These are phyloP conservation scores for Helianthus tuberosus DNA, from an alignment of 129 eudicot genomes.

Conservation along the genomic window DNA sequence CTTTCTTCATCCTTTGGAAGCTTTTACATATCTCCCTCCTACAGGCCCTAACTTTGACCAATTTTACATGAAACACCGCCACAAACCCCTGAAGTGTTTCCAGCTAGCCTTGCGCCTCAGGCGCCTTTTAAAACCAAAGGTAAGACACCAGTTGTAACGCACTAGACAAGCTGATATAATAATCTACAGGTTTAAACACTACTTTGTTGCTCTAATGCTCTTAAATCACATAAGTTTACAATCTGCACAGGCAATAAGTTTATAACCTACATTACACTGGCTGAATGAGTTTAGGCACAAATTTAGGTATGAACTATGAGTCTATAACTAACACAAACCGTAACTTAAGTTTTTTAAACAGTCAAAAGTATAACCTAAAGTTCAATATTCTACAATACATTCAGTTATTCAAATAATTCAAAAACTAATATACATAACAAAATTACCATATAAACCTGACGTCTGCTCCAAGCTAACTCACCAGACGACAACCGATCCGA, in stretches of 20 bases:
- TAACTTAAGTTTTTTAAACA: background rate
- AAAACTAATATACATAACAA: background rate
- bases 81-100: too few relatives aligned
- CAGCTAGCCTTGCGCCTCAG: too few relatives aligned
- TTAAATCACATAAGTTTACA: constrained; percentile 8
- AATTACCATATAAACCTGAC: constrained; percentile 74
- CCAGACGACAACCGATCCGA: constrained; percentile 55
- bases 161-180: constrained; percentile 1
- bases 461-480: constrained; percentile 68
- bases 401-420: too few relatives aligned
- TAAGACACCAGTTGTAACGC: background rate
- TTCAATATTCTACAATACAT: too few relatives aligned
- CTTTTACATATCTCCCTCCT: too few relatives aligned
- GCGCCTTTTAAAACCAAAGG: background rate
- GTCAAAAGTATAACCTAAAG: background rate
- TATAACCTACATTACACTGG: constrained; percentile 7
- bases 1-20: too few relatives aligned
- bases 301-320: background rate
- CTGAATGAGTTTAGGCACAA: background rate
- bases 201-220: constrained; percentile 9
- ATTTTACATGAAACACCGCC: too few relatives aligned
- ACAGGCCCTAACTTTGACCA: too few relatives aligned
- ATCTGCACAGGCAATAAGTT: constrained; percentile 1
- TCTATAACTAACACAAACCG: background rate
- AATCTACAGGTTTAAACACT: background rate